Percentiles rank a stretch among this genome's conserved stretches.
Conservation (phyloP, 768 basidiomycete species). For the Phylloporus sp. region DNA sequence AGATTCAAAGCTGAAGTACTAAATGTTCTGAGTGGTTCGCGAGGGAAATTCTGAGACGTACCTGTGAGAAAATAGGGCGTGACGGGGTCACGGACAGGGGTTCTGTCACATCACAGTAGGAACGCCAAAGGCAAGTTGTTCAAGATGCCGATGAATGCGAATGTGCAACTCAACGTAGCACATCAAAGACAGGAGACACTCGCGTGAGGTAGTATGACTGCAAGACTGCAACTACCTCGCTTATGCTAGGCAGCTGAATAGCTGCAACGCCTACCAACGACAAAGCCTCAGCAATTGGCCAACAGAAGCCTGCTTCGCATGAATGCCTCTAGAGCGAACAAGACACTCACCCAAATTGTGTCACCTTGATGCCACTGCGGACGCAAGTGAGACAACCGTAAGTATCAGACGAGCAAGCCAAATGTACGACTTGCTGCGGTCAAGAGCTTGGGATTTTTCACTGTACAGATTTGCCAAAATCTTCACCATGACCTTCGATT, state of each 20-base stretch:
- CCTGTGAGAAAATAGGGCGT: slow-evolving; percentile 11
- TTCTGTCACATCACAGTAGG: slow-evolving; percentile 26
- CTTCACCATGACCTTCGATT: slow-evolving; percentile 1
- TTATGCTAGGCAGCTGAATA: slow-evolving; percentile 6
- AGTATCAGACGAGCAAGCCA: slow-evolving; percentile 19
- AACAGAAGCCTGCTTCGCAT: slow-evolving; percentile 15
- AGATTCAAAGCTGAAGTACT: background rate
- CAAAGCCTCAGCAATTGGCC: slow-evolving; percentile 3
- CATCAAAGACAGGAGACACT: slow-evolving; percentile 19
- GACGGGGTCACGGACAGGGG: slow-evolving; percentile 29
- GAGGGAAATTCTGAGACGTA: background rate
- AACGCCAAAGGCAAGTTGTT: slow-evolving; percentile 24
- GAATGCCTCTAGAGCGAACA: slow-evolving; percentile 25
- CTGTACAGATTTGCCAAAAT: slow-evolving; percentile 19
- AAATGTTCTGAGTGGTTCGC: too few species aligned
- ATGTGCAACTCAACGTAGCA: slow-evolving; percentile 7
- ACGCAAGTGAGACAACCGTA: slow-evolving; percentile 15
- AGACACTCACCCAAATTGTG: slow-evolving; percentile 28
- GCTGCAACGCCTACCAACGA: background rate
- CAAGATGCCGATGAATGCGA: slow-evolving; percentile 21
- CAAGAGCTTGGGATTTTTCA: slow-evolving; percentile 25
- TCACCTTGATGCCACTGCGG: slow-evolving; percentile 11
- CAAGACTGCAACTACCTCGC: slow-evolving; percentile 10
- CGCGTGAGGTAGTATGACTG: slow-evolving; percentile 29
- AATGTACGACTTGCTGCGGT: slow-evolving; percentile 20